Conservation (phyloP, 345 rosid species). For the Trapa bicornis region DNA sequence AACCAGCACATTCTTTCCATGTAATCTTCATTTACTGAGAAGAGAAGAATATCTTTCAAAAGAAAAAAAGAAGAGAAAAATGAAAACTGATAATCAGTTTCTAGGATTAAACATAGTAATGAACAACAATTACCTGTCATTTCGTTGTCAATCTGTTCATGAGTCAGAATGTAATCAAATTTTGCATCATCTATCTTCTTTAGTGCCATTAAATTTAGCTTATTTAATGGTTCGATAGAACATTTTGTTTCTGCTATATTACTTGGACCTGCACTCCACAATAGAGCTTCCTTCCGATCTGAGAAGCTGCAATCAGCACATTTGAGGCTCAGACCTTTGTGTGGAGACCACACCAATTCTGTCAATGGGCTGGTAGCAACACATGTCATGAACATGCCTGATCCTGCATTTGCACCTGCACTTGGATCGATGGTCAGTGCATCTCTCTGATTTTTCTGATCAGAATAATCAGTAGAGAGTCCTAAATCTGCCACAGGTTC, state of each 20-base stretch:
- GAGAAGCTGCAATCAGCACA: constrained; percentile 43
- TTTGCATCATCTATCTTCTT: background rate
- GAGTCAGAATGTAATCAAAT: background rate
- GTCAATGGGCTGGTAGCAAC: constrained; percentile 44
- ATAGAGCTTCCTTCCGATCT: constrained; percentile 25
- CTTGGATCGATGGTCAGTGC: constrained; percentile 32
- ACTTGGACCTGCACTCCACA: constrained; percentile 28
- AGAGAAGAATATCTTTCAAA: background rate
- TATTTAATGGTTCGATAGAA: constrained; percentile 8
- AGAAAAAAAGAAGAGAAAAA: too few relatives aligned
- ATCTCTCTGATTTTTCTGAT: constrained; percentile 18
- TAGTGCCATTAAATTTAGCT: constrained; percentile 7
- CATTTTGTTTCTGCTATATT: constrained; percentile 14
- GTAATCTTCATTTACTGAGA: background rate
- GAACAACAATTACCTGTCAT: background rate
- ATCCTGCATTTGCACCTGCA: constrained; percentile 90
- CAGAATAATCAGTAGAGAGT: constrained; percentile 21
- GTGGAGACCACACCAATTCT: constrained; percentile 92
- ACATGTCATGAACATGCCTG: constrained; percentile 28
- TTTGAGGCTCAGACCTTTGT: constrained; percentile 57
- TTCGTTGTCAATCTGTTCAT: background rate
- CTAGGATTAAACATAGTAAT: background rate
- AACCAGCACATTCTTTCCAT: background rate
- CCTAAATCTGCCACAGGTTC: constrained; percentile 24
- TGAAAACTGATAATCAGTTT: background rate